phyloP scores from a whole-genome alignment of 108 stramenopile species.

The Schizochytrium sp. region DNA sequence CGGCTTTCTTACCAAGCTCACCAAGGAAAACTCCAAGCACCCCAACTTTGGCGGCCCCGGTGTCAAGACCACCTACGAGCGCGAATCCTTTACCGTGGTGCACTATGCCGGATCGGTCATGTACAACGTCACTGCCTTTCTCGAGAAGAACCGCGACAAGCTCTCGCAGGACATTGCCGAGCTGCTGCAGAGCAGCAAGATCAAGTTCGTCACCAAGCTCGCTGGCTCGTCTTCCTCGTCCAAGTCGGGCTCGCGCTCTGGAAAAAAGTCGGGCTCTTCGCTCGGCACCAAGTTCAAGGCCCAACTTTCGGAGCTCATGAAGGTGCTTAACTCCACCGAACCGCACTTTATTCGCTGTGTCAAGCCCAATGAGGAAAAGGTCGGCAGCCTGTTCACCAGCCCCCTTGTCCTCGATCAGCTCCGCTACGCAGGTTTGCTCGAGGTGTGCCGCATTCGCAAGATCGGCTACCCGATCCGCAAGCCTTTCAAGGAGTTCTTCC shows the following conservation, averaged over 20 bases:
- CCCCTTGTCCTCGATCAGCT: slow-evolving; percentile 42
- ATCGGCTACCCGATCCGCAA: slow-evolving; percentile 56
- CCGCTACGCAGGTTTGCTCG: slow-evolving; percentile 43
- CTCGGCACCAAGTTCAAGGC: slow-evolving; percentile 69
- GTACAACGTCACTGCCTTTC: slow-evolving; percentile 42
- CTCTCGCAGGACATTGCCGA: slow-evolving; percentile 49
- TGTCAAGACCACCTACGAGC: slow-evolving; percentile 24
- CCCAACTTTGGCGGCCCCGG: slow-evolving; percentile 36
- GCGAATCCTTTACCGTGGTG: slow-evolving; percentile 31
- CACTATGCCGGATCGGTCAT: slow-evolving; percentile 47
- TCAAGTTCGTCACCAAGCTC: slow-evolving; percentile 24
- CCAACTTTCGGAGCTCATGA: slow-evolving; percentile 72
- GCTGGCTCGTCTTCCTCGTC: neutral
- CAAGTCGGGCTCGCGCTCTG: neutral
- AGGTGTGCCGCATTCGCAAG: slow-evolving; percentile 47
- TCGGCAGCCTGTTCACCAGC: slow-evolving; percentile 33
- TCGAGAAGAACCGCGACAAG: slow-evolving; percentile 51
- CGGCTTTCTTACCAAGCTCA: slow-evolving; percentile 45
- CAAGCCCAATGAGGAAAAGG: slow-evolving; percentile 78
- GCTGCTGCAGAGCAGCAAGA: slow-evolving; percentile 27
- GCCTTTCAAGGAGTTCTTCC: slow-evolving; percentile 46
- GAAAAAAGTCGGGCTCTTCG: slow-evolving; percentile 16
- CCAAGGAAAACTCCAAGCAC: slow-evolving; percentile 39
- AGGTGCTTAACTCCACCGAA: slow-evolving; percentile 73
- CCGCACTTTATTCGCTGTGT: slow-evolving; percentile 98